These are phyloP conservation scores for Pseudozyma hubeiensis DNA, from an alignment of 1,284 basidiomycete species.

Conservation along the genomic window DNA sequence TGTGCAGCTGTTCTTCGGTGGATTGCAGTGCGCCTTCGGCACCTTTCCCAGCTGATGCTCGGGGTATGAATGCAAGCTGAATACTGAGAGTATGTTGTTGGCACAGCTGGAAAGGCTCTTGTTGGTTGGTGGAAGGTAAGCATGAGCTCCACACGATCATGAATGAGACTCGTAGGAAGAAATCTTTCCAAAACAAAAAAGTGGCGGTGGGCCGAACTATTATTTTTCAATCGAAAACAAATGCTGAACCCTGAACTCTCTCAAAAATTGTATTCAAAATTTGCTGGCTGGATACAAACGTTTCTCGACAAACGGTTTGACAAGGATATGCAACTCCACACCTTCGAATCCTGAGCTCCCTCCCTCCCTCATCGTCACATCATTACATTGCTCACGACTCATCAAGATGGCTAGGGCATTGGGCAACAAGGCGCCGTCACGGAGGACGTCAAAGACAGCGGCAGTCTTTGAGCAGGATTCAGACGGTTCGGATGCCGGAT, in stretches of 20 bases:
- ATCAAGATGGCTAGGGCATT: constrained; percentile 17
- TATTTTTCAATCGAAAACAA: background rate
- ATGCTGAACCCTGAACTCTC: constrained; percentile 27
- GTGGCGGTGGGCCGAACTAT: constrained; percentile 5
- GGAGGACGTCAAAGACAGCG: constrained; percentile 1
- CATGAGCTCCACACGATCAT: constrained; percentile 8
- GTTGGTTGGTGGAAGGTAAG: background rate
- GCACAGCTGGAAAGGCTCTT: too few relatives aligned
- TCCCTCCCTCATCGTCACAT: constrained; percentile 3
- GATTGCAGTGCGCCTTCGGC: too few relatives aligned
- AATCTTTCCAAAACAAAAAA: constrained; percentile 13
- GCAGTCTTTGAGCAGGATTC: constrained; percentile 45
- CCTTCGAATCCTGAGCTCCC: background rate
- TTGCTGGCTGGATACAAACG: constrained; percentile 15
- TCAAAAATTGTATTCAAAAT: constrained; percentile 20
- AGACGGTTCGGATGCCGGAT: constrained; percentile 30
- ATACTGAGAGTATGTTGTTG: too few relatives aligned
- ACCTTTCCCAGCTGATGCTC: too few relatives aligned
- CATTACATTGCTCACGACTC: background rate
- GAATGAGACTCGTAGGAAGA: background rate
- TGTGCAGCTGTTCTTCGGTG: too few relatives aligned
- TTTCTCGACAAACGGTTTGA: background rate
- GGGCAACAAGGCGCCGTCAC: background rate
- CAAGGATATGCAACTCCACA: constrained; percentile 8
- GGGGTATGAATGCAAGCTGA: too few relatives aligned